A percentile compares a stretch with the other conserved stretches of the same genome.
phyloP scores from a whole-genome alignment of 768 basidiomycete genomes.

The Suillus lakei region DNA sequence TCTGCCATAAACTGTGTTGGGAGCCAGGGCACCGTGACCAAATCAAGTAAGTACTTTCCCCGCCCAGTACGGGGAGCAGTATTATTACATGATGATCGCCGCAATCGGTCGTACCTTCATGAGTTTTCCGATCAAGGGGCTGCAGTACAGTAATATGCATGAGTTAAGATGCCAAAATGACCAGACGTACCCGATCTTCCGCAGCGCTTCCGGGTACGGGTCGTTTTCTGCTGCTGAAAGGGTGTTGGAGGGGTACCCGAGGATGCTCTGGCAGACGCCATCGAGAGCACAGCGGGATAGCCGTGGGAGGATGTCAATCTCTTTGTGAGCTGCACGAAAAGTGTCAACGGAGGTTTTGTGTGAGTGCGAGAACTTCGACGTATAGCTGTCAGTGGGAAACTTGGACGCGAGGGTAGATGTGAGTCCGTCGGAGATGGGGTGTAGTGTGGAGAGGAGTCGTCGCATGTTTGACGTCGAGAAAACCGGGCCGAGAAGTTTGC shows the following conservation, averaged over 20 bases:
- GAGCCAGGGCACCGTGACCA: not conserved
- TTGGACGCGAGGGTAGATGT: slow-evolving; percentile 22
- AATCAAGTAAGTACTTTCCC: slow-evolving; percentile 35
- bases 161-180: not conserved
- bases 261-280: slow-evolving; percentile 52
- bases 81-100: slow-evolving; percentile 31
- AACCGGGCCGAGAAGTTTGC: slow-evolving; percentile 50
- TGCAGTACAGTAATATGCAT: slow-evolving; percentile 9
- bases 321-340: slow-evolving; percentile 1
- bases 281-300: slow-evolving; percentile 50
- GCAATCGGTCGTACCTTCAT: slow-evolving; percentile 35
- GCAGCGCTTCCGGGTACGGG: slow-evolving; percentile 26
- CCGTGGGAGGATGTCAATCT: slow-evolving; percentile 39
- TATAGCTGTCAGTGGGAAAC: slow-evolving; percentile 27
- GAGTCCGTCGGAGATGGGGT: slow-evolving; percentile 37
- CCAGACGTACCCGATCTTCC: slow-evolving; percentile 32
- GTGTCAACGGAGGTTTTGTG: slow-evolving; percentile 4
- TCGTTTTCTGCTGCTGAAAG: slow-evolving; percentile 19
- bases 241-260: slow-evolving; percentile 44
- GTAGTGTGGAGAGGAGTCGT: slow-evolving; percentile 29
- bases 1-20: slow-evolving; percentile 22
- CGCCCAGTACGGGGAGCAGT: slow-evolving; percentile 32
- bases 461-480: slow-evolving; percentile 48
- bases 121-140: slow-evolving; percentile 29
- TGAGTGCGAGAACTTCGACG: slow-evolving; percentile 23